Base-by-base conservation (phyloP, 2,329 filamentous ascomycete genomes). In the Aspergillus thermomutatus region DNA sequence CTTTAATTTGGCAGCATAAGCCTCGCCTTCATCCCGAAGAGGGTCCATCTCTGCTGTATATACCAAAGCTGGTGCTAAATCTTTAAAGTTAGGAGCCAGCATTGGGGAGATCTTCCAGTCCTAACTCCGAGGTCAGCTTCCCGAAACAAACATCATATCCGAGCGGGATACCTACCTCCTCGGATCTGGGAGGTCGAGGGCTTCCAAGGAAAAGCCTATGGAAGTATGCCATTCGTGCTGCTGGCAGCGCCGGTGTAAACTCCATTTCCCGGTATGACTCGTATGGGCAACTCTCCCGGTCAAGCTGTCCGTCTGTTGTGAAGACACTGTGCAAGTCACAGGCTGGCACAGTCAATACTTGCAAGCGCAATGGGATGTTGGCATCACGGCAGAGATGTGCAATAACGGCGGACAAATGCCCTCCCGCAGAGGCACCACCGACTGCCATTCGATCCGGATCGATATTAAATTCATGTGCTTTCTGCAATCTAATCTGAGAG, bases 91-190 rank as follows among this genome's bases (percentile, higher is more conserved):
- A 2, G 70, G 64, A 3, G 74, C 69, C 17, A 71, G 59, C n/a
- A 77, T 75, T 3, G 74, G 75, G 4, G 74, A 76, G 46, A 77
- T 75, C 52, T 72, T 75, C 74, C 74, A 77, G 56, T 77, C 71
- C 72, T 75, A 49, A 3, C 6, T 4, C 8, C 17, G 9, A 52
- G n/a, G 49, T 67, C 34, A 65, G 60, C 45, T 31, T 23, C 19
- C 21, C 46, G 31, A 41, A 51, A 46, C 21, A 26, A 27, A 52
- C 26, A 37, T 11, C 4, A 49, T 34, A 31, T 19, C 28, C 34
- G 17, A 23, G 41, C 19, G 28, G 28, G 45, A 23, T 40, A 62
- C 70, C 64, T 55, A 77, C 74, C 55, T 75, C 68, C 17, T 67
- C 63, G 21, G 69, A 73, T 46, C 59, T 62, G 26, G 64, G 60